phyloP scores from a whole-genome alignment of 495 filamentous ascomycete genomes.

The Hyaloscypha variabilis region DNA sequence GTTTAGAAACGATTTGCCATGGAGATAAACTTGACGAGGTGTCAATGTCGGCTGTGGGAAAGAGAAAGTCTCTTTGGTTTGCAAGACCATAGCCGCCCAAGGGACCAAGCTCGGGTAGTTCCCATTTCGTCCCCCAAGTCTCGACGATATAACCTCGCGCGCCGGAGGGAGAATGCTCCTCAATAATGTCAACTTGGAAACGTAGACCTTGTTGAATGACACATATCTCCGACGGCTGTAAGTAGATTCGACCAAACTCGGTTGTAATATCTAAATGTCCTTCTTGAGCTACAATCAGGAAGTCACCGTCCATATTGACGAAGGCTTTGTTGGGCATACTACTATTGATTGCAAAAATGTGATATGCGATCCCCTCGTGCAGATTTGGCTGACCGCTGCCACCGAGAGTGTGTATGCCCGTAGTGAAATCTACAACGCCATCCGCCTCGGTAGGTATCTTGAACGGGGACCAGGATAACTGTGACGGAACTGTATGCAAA shows the following conservation, averaged over 20 bases:
- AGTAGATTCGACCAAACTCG: slow-evolving; percentile 74
- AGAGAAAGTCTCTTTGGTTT: slow-evolving; percentile 73
- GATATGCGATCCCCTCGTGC: slow-evolving; percentile 77
- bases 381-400: slow-evolving; percentile 78
- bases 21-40: slow-evolving; percentile 36
- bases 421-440: slow-evolving; percentile 79
- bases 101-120: slow-evolving; percentile 81
- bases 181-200: slow-evolving; percentile 65
- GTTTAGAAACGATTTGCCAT: slow-evolving; percentile 64
- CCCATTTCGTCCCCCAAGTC: slow-evolving; percentile 79
- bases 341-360: slow-evolving; percentile 74
- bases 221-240: slow-evolving; percentile 82
- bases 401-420: slow-evolving; percentile 74
- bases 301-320: slow-evolving; percentile 83
- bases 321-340: slow-evolving; percentile 74
- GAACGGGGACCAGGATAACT: neutral
- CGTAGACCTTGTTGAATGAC: slow-evolving; percentile 84
- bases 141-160: slow-evolving; percentile 82
- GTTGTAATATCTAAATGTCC: slow-evolving; percentile 30
- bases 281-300: slow-evolving; percentile 58
- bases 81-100: slow-evolving; percentile 84
- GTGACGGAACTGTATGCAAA: neutral
- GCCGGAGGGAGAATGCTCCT: slow-evolving; percentile 40
- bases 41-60: slow-evolving; percentile 65
- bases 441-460: slow-evolving; percentile 50